Evolutionary conservation across 1,284 basidiomycete species (phyloP).

Genomic region (Amylostereum areolatum): DNA sequence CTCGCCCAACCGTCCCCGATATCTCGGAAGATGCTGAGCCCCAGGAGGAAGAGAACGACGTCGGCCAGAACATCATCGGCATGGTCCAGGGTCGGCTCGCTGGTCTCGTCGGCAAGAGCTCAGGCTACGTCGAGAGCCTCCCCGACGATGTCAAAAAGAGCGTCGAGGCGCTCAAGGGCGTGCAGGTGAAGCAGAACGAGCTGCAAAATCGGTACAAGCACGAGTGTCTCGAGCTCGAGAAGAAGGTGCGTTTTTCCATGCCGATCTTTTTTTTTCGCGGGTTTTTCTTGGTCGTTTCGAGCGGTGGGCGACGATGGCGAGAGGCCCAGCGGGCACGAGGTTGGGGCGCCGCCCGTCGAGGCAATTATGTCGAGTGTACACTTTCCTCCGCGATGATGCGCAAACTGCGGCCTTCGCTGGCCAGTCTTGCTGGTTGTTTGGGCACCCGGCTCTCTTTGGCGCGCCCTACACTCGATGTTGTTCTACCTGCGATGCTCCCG

Average conservation of each 20-base stretch:
- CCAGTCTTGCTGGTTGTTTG: no score
- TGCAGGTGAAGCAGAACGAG: slow-evolving; percentile 91
- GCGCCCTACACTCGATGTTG: neutral
- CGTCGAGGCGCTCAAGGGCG: slow-evolving; percentile 90
- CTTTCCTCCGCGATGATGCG: no score
- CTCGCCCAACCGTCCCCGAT: slow-evolving; percentile 63
- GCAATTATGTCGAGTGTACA: no score
- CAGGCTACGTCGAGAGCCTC: slow-evolving; percentile 84
- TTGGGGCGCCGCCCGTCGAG: no score
- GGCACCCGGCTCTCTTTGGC: no score
- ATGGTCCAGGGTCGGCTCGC: slow-evolving; percentile 64
- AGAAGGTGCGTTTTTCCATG: slow-evolving; percentile 61
- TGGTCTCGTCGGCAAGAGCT: slow-evolving; percentile 71
- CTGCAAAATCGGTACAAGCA: slow-evolving; percentile 95
- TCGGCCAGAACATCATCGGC: slow-evolving; percentile 27
- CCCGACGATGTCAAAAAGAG: slow-evolving; percentile 80
- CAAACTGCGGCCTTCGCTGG: no score
- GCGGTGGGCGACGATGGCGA: neutral
- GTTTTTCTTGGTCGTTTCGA: neutral
- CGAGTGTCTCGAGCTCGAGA: slow-evolving; percentile 95
- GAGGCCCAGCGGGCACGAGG: no score
- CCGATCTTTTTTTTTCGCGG: slow-evolving; percentile 2
- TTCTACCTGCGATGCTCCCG: neutral
- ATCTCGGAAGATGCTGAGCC: slow-evolving; percentile 64
- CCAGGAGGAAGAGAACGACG: slow-evolving; percentile 35